Conservation (phyloP, 225 moss, liverwort and hornwort genomes). For the Ulota crispa region DNA sequence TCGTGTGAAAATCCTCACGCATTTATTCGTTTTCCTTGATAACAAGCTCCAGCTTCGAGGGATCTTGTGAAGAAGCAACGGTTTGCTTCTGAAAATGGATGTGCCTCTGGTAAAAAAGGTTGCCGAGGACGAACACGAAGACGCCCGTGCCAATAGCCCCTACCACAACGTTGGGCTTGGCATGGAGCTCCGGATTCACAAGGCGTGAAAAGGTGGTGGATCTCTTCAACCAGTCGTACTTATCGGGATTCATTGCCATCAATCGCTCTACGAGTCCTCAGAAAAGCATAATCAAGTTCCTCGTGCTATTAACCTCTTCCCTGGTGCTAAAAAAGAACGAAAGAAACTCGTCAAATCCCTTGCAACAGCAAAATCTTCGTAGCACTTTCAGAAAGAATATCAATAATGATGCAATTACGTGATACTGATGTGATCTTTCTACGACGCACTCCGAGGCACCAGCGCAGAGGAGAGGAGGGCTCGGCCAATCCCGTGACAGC, state of each 20-base stretch:
- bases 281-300: neutral
- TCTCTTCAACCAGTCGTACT: conserved; percentile 71
- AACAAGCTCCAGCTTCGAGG: conserved; percentile 56
- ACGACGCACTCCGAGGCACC: neutral
- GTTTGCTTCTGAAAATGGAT: conserved; percentile 61
- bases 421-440: neutral
- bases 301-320: neutral
- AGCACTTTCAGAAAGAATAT: neutral
- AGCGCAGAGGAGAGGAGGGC: no score
- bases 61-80: conserved; percentile 25
- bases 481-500: no score
- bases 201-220: conserved; percentile 74
- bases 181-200: conserved; percentile 97
- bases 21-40: conserved; percentile 58
- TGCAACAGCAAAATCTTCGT: neutral
- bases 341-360: neutral
- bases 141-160: conserved; percentile 82
- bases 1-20: neutral
- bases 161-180: conserved; percentile 79
- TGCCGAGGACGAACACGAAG: conserved; percentile 77
- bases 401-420: neutral
- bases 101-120: conserved; percentile 78
- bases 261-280: neutral
- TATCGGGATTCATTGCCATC: conserved; percentile 48
- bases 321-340: conserved; percentile 7